These are phyloP conservation scores for Aspergillus latus DNA, from an alignment of 2,329 filamentous ascomycete species.

Conservation along the genomic window DNA sequence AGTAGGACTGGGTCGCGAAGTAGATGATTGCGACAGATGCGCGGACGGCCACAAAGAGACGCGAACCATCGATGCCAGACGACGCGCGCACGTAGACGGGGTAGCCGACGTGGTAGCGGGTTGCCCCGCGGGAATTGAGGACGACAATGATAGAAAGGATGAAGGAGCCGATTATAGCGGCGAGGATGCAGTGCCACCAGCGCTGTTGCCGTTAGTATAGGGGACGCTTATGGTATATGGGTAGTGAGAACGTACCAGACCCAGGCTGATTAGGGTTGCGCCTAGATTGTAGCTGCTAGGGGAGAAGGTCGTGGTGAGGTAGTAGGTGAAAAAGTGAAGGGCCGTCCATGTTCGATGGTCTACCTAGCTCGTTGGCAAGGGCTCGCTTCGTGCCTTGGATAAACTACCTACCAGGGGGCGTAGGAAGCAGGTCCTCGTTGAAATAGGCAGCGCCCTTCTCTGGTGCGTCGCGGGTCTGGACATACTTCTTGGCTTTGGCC, in stretches of 20 bases:
- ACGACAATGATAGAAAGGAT: conserved; percentile 47
- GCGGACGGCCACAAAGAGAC: conserved; percentile 22
- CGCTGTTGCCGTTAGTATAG: background rate
- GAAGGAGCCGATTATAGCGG: conserved; percentile 46
- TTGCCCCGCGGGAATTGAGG: conserved; percentile 47
- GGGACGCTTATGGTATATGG: too few species aligned
- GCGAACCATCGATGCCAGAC: conserved; percentile 46
- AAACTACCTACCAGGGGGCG: background rate
- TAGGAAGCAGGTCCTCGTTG: conserved; percentile 8
- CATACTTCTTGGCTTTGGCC: background rate
- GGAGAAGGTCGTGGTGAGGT: conserved; percentile 11
- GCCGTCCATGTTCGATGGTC: conserved; percentile 4
- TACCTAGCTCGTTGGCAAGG: background rate
- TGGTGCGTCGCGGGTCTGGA: conserved; percentile 1
- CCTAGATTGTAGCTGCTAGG: conserved; percentile 12
- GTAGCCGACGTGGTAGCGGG: conserved; percentile 46
- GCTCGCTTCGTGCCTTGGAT: background rate
- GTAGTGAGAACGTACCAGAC: conserved; percentile 13
- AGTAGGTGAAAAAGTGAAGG: conserved; percentile 12
- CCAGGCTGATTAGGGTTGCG: background rate
- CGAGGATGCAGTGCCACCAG: conserved; percentile 27
- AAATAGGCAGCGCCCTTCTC: conserved; percentile 1
- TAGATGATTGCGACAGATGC: conserved; percentile 26
- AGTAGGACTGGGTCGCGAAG: conserved; percentile 26
- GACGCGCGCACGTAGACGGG: conserved; percentile 40